These are phyloP conservation scores for Aristolochia contorta DNA, from an alignment of 164 flowering plant genomes.

Conservation along the genomic window DNA sequence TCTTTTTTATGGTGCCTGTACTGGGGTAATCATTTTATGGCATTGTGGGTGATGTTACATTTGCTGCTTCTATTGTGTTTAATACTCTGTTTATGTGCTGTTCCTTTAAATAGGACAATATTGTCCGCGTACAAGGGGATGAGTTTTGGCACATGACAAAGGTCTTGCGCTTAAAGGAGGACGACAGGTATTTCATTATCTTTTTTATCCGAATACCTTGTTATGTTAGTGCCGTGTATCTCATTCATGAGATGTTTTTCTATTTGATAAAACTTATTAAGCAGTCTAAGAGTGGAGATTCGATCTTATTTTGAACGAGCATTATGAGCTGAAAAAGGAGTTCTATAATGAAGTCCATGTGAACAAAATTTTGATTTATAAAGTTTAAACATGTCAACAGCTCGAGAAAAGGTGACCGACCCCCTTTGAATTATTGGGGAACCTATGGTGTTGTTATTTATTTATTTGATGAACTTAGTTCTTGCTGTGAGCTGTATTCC, in stretches of 20 bases:
- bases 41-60: not conserved
- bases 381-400: too few species aligned
- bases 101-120: conserved; percentile 37
- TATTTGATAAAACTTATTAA: too few species aligned
- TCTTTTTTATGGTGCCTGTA: not conserved
- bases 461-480: too few species aligned
- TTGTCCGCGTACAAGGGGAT: conserved; percentile 70
- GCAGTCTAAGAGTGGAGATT: too few species aligned
- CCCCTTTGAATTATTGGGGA: too few species aligned
- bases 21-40: not conserved
- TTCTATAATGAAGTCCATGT: too few species aligned
- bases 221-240: not conserved
- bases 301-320: too few species aligned
- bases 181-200: conserved; percentile 51
- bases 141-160: conserved; percentile 88
- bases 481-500: too few species aligned
- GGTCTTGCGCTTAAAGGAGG: conserved; percentile 50
- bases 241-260: not conserved
- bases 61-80: not conserved
- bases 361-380: too few species aligned
- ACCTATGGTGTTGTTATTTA: too few species aligned
- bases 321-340: too few species aligned
- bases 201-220: not conserved
- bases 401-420: too few species aligned
- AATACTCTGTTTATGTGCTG: not conserved